Base-by-base conservation (phyloP, 2,329 filamentous ascomycete genomes). In the Xylariaceae sp. region DNA sequence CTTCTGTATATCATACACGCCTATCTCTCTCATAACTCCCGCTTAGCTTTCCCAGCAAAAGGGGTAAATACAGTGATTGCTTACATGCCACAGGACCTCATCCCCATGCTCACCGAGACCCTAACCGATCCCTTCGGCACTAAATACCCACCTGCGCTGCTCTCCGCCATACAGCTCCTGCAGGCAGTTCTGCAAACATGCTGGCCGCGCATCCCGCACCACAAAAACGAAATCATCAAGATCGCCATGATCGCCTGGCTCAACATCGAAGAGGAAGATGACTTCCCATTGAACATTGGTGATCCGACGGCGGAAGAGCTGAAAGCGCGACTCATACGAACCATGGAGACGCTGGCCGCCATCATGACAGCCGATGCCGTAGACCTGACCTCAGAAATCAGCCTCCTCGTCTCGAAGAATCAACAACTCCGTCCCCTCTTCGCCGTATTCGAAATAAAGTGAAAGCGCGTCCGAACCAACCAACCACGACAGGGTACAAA, bases 71-170 rank as follows among this genome's bases (percentile, higher is more conserved):
- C 9, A 55, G 34, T 34, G 10, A 35, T 47, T 47, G 55, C 59
- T 64, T 0, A 65, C 37, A 58, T 30, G 44, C 11, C 89, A 78
- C 59, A 89, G 79, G 82, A 85, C 51, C 73, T 93, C 6, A 71
- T 96, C 0, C 85, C 88, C 0, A 78, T 92, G 63, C 73, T 90
- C 8, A 83, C 84, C 2, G 76, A 78, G 45, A 82, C 88, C 8
- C 76, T 96, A 56, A 80, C 82, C 2, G 85, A 92, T 67, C 86
- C 89, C 0, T 90, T 94, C 68, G 80, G 81, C 0, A 75, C 81
- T 8, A 77, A 80, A 1, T 77, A 82, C 62, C 76, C 81, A 1
- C 74, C 78, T 0, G 75, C 87, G 1, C 73, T 91, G 1, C 56
- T 78, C 0, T 76, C 81, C 0, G 80, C 84, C 0, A 72, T 80